Conservation (phyloP, 345 rosid genomes). For the Eucalyptus regnans region DNA sequence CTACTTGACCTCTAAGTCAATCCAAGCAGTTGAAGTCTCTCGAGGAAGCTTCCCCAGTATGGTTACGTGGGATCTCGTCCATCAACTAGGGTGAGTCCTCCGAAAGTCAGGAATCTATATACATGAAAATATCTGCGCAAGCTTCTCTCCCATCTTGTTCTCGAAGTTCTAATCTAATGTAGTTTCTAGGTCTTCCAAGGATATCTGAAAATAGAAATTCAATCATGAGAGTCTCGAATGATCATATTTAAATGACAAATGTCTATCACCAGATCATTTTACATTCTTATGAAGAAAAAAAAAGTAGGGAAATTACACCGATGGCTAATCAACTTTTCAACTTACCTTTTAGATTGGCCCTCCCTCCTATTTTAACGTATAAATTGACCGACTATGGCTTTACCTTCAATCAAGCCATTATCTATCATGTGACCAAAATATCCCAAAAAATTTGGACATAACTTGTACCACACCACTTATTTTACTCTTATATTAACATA, state of each 20-base stretch:
- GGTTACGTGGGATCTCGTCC: background rate
- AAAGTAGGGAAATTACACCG: background rate
- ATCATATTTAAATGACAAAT: too few species aligned
- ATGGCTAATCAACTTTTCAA: background rate
- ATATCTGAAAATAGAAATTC: background rate
- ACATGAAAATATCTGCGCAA: background rate
- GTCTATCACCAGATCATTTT: background rate
- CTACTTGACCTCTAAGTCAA: background rate
- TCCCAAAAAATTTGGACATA: background rate
- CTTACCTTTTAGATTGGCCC: background rate
- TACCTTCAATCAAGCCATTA: background rate
- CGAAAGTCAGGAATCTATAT: background rate
- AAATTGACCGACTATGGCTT: background rate
- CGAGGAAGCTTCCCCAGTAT: background rate
- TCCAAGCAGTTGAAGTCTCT: background rate
- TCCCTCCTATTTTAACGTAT: background rate
- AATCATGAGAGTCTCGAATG: background rate
- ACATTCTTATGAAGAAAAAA: background rate
- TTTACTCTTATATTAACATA: background rate
- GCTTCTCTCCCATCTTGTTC: background rate
- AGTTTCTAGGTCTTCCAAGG: background rate
- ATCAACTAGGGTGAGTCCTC: background rate
- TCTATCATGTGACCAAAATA: background rate
- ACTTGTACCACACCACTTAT: background rate
- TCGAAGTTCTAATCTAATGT: background rate